Percentiles rank a stretch among this genome's conserved stretches.
phyloP scores from a whole-genome alignment of 208 protist species.

The Tetramitus jugosus region DNA sequence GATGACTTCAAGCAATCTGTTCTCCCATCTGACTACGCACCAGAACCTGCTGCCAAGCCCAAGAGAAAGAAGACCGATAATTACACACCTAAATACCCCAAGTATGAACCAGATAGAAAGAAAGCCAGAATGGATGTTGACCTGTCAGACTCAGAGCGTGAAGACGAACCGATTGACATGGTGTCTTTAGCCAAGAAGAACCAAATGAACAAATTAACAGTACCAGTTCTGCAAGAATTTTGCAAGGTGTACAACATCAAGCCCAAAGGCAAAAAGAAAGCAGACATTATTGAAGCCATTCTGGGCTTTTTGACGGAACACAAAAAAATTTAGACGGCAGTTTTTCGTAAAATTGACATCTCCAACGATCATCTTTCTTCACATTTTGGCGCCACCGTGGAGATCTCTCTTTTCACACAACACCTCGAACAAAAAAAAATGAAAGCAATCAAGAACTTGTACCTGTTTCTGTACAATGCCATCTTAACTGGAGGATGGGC shows the following conservation, averaged over 20 bases:
- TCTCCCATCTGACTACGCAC: background rate
- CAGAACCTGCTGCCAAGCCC: background rate
- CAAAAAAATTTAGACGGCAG: too few species aligned
- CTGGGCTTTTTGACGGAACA: too few species aligned
- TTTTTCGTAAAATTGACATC: too few species aligned
- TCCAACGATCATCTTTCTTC: too few species aligned
- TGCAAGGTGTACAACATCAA: background rate
- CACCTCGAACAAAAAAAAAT: background rate
- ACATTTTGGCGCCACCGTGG: too few species aligned
- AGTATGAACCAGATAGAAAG: too few species aligned
- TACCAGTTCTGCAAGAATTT: background rate
- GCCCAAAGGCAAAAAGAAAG: too few species aligned
- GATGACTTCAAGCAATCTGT: conserved; percentile 15
- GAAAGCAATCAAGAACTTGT: background rate
- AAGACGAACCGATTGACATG: conserved; percentile 14
- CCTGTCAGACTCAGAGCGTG: background rate
- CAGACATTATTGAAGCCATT: too few species aligned
- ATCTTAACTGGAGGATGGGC: conserved; percentile 25
- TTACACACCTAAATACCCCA: background rate
- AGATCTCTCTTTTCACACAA: too few species aligned
- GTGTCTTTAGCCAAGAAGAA: background rate
- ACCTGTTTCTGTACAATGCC: conserved; percentile 32
- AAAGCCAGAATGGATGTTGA: background rate
- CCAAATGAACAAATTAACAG: background rate
- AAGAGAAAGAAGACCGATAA: conserved; percentile 20